A percentile compares a stretch with the other conserved stretches of the same genome.
Conservation (phyloP, 73 alveolate genomes). For the Uronychia binucleata region DNA sequence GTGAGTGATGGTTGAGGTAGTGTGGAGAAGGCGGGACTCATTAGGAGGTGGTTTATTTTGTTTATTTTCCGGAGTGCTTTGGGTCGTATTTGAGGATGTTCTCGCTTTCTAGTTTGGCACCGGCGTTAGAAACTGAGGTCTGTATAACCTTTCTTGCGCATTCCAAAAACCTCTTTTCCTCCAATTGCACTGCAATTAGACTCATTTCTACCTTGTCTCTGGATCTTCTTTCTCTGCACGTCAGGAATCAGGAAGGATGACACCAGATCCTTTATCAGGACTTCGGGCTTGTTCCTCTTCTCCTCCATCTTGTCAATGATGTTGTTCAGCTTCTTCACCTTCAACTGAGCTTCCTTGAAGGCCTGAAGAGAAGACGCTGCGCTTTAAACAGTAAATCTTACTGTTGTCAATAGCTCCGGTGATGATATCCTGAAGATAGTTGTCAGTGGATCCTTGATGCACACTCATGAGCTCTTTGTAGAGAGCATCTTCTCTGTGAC, state of each 20-base stretch:
- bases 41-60: background rate
- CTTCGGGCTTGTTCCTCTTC: slow-evolving; percentile 92
- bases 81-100: slow-evolving; percentile 40
- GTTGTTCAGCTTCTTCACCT: slow-evolving; percentile 89
- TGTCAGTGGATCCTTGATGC: slow-evolving; percentile 96
- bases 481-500: slow-evolving; percentile 96
- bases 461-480: slow-evolving; percentile 93
- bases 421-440: slow-evolving; percentile 90
- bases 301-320: slow-evolving; percentile 94
- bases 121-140: slow-evolving; percentile 73
- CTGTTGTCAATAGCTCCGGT: slow-evolving; percentile 88
- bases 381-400: background rate
- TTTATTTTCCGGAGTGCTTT: slow-evolving; percentile 11
- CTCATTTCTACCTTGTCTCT: slow-evolving; percentile 68
- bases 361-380: slow-evolving; percentile 83
- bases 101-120: slow-evolving; percentile 58
- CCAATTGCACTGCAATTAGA: slow-evolving; percentile 72
- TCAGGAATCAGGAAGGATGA: slow-evolving; percentile 96
- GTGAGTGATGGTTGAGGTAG: too few species aligned
- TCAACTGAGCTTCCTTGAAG: slow-evolving; percentile 89
- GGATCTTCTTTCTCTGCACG: slow-evolving; percentile 89
- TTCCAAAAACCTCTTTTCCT: slow-evolving; percentile 96
- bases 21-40: too few species aligned
- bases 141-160: slow-evolving; percentile 92
- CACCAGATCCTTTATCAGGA: slow-evolving; percentile 93